Conservation (phyloP, 306 rosid genomes). For the Begonia fuchsioides region DNA sequence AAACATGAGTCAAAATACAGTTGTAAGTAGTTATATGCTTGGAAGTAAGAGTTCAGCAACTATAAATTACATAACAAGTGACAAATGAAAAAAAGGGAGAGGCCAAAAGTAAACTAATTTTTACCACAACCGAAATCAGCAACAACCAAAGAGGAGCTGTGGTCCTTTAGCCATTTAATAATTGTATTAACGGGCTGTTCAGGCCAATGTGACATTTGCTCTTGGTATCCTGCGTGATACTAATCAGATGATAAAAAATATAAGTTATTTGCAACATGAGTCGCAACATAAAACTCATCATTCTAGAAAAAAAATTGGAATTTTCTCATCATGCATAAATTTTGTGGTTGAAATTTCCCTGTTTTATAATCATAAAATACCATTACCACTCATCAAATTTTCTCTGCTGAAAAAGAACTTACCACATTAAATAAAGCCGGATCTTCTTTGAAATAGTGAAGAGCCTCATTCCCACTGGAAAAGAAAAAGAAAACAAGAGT, state of each 20-base stretch:
- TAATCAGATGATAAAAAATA: slow-evolving; percentile 26
- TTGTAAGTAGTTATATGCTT: too few species aligned
- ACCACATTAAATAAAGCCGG: slow-evolving; percentile 56
- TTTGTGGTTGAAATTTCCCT: background rate
- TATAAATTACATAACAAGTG: background rate
- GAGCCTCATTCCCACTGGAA: slow-evolving; percentile 79
- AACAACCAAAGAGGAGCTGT: slow-evolving; percentile 49
- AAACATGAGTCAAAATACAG: background rate
- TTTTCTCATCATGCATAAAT: background rate
- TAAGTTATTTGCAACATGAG: slow-evolving; percentile 9
- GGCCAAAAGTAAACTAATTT: slow-evolving; percentile 6
- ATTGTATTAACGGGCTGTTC: slow-evolving; percentile 74
- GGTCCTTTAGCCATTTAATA: slow-evolving; percentile 65
- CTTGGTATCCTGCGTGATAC: slow-evolving; percentile 95
- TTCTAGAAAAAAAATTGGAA: background rate
- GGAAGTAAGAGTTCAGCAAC: background rate
- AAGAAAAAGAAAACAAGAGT: background rate
- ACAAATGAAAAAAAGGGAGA: background rate
- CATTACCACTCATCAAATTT: background rate
- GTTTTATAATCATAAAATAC: background rate
- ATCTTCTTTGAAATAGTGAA: slow-evolving; percentile 65
- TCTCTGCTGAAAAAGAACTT: slow-evolving; percentile 9
- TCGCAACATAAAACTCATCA: background rate
- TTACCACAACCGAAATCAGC: slow-evolving; percentile 99
- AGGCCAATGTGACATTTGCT: slow-evolving; percentile 90